Percentiles rank a stretch among this genome's conserved stretches.
Conservation (phyloP, 225 moss, liverwort and hornwort genomes). For the Polytrichum commune region DNA sequence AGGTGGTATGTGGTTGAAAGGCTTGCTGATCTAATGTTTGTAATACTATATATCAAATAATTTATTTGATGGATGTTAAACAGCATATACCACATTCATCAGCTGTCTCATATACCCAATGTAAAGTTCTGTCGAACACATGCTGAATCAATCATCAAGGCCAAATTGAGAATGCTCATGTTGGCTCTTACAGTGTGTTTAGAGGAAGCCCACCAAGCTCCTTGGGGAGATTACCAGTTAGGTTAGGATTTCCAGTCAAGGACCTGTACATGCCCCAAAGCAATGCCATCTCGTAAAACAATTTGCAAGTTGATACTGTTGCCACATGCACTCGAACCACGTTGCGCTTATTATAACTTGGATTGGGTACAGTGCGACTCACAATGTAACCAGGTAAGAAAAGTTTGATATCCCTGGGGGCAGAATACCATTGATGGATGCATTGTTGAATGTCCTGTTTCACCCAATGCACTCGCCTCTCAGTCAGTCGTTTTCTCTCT, state of each 20-base stretch:
- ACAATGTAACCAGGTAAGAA: conserved; percentile 29
- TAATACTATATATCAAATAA: no score
- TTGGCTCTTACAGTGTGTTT: conserved; percentile 29
- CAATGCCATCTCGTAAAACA: background rate
- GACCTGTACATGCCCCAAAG: conserved; percentile 12
- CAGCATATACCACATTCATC: no score
- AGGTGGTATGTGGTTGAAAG: background rate
- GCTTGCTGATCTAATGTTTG: no score
- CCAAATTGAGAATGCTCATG: background rate
- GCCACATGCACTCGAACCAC: background rate
- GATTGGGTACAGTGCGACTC: conserved; percentile 4
- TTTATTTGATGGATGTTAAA: no score
- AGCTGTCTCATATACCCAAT: no score
- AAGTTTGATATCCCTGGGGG: conserved; percentile 13
- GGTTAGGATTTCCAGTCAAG: conserved; percentile 36
- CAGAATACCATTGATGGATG: conserved; percentile 25
- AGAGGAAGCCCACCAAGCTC: conserved; percentile 20
- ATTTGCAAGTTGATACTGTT: background rate
- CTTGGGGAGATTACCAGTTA: conserved; percentile 21
- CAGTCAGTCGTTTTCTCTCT: no score
- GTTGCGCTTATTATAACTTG: background rate
- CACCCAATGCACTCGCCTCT: background rate
- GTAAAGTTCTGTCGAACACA: background rate
- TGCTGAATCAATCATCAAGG: background rate
- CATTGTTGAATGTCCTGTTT: conserved; percentile 21